Evolutionary conservation across 257 asterid genomes (phyloP), one percentile per base, ranked within the genome.

Genomic region (Ehretia macrophylla): DNA sequence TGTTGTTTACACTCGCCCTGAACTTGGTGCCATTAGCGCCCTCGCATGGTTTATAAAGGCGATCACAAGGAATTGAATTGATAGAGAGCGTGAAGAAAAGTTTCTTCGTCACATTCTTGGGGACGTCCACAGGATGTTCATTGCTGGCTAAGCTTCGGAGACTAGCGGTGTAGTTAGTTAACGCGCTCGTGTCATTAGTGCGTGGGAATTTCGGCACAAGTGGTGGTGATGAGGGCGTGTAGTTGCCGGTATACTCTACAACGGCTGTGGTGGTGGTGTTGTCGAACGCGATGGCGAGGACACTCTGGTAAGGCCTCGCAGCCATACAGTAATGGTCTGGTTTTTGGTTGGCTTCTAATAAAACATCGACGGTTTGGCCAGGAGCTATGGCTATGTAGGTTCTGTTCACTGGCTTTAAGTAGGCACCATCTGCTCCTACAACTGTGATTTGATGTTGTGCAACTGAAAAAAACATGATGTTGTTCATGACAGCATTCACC

Each of bases 251-350:
- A 55, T 84, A 81, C 32, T 68, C 44, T 0, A 84, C 0, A 1
- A 68, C 70, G 3, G 80, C 86, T 0, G 89, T 79, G 32, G 86
- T 77, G 14, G 75, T 85, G 0, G 61, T 35, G 67, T 67, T 67
- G 67, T 48, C 72, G 8, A 22, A 61, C 3, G 32, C 0, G 38
- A 14, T 23, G 13, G 55, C 62, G 0, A 65, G 55, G 14, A 20
- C 60, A 2, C 60, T 38, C 1, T 35, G 64, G 8, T 73, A 78
- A 8, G 65, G 85, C n/a, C 73, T 63, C 8, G 83, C 58, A 1
- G 88, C 93, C 83, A 84, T 81, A 81, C 82, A 79, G 35, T 84
- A 84, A 59, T 64, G 86, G 32, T 77, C 52, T 5, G 83, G 86
- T 23, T 13, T 47, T 55, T 84, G 86, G 64, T 84, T 64, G 11